Base-by-base conservation (phyloP, 345 rosid species). In the Syzygium grande region DNA sequence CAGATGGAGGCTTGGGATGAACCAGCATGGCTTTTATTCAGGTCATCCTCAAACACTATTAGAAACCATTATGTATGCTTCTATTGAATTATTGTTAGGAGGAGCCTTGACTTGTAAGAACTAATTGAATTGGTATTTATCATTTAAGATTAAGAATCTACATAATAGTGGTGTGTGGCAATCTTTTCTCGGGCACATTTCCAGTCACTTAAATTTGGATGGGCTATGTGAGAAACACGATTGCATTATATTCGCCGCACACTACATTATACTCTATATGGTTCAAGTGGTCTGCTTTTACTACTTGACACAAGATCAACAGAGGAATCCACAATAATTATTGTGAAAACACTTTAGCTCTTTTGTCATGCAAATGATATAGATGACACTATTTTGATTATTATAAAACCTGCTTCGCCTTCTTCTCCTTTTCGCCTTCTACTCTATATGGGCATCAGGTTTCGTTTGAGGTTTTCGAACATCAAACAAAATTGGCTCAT, bases 1-100 rank as follows among this genome's bases (percentile, higher is more conserved):
- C 99, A 98, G 91, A 98, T 98, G 99, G 99, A 98, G 93, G 92
- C 99, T 91, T 98, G 99, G 99, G 99, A 98, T 94, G 99, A 99
- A 87, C 99, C 99, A 89, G 99, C 99, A 53, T 93, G 96, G 90
- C 99, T 98, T 52, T 91, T 96, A 91, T 98, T 98, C 95, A 98
- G 99, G 99, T 96, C 38, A 85, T 73, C 49, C 27, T 38, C 80
- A 73, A 73, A 73, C 80, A 34, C 80, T 73, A 19, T 19, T 9
- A 73, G 19, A 34, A 41, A 73, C 11, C 80, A 34, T 73, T 38
- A 38, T 17, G 43, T 73, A 22, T 34, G 49, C 80, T 19, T 22
- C 12, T 21, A 38, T 73, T 73, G 27, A 73, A 73, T 17, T 34
- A 38, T 38, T 19, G 80, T 73, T 38, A 9, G 25, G 49, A 73